Base-by-base conservation (phyloP, 768 basidiomycete genomes). In the Russula sp. region DNA sequence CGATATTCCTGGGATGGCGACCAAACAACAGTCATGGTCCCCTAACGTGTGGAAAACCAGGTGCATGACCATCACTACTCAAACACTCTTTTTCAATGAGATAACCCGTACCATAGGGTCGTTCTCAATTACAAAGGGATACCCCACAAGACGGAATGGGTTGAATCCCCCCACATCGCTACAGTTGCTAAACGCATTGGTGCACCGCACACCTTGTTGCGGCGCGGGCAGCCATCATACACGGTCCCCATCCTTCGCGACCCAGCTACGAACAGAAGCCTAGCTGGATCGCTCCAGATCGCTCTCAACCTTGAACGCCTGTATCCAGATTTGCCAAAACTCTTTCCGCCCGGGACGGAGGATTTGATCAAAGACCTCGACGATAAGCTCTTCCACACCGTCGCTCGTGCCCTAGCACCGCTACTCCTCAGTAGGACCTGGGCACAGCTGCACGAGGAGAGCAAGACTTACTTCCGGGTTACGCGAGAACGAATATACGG, bases 101-200 rank as follows among this genome's bases (percentile, higher is more conserved):
- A 53, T 20, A 7, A 3, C 29, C 3, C 36, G 6, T n/a, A 18
- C 2, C 5, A 25, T 41, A 77, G 74, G 60, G 70, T 69, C 57
- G 73, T 73, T 8, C 66, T 78, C 57, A 77, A 78, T 60, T 70
- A 73, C 70, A 79, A 80, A 63, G 69, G 70, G 32, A 47, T 78
- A 22, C 68, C 76, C 1, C 78, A 79, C 71, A 75, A 73, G 65
- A 83, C 81, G 5, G 73, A 76, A 46, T 81, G 78, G 77, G 68
- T 83, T 57, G 81, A 83, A 59, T 79, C 75, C 62, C 78, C 78
- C 3, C 79, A 84, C 56, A 78, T 85, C 54, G 75, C 70, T 55
- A 29, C 56, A 0, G 65, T 70, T 53, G 69, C 70, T 68, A 72
- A 72, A 58, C 71, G 75, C 56, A 59, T 77, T 25, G 76, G 77